Evolutionary conservation across 2,329 filamentous ascomycete genomes (phyloP).

Genomic region (Fusarium foetens): DNA sequence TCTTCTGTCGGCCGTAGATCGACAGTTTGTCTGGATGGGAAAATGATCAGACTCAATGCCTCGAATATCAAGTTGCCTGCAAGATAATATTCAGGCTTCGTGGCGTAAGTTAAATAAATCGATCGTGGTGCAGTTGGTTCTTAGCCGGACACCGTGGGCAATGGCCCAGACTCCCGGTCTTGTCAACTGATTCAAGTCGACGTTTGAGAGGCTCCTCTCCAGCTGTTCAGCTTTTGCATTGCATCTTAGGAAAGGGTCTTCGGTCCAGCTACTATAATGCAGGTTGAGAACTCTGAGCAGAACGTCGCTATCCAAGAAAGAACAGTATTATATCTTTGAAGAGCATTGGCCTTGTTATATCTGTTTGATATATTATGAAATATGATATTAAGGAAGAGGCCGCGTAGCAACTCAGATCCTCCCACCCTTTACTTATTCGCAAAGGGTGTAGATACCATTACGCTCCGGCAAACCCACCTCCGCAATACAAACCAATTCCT

Average conservation of each 20-base stretch:
- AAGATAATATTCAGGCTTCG: background rate
- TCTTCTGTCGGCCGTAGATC: background rate
- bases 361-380: background rate
- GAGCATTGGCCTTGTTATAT: rapidly evolving
- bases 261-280: background rate
- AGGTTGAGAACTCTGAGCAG: background rate
- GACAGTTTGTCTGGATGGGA: background rate
- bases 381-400: background rate
- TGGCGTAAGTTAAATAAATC: background rate
- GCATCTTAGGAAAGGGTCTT: background rate
- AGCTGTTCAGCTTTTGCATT: background rate
- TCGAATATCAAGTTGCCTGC: background rate
- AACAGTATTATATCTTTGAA: background rate
- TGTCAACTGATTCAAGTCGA: background rate
- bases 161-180: too few species aligned
- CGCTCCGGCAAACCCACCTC: too few species aligned
- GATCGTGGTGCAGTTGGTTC: background rate
- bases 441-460: too few species aligned
- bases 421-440: too few species aligned
- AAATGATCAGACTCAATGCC: background rate
- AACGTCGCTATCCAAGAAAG: background rate
- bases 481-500: too few species aligned
- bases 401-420: too few species aligned
- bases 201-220: rapidly evolving
- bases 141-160: background rate